Percentiles rank a stretch among this genome's conserved stretches.
These are phyloP conservation scores for Tetragonia tetragonoides DNA, from an alignment of 148 eudicot genomes.

Conservation along the genomic window DNA sequence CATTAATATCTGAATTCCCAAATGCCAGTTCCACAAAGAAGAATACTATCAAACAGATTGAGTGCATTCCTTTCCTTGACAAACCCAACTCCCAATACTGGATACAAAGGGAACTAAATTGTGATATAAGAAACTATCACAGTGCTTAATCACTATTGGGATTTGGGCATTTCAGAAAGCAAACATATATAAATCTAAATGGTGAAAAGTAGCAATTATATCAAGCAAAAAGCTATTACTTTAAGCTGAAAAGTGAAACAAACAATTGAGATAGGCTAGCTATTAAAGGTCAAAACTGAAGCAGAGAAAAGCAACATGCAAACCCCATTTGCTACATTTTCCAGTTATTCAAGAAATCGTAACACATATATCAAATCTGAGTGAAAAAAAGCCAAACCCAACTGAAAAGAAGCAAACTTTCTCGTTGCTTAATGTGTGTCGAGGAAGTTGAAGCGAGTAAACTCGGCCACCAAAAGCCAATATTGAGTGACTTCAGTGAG, in stretches of 20 bases:
- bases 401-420: conserved; percentile 5
- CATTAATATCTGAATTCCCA: conserved; percentile 44
- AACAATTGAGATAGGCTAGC: background rate
- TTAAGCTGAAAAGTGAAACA: conserved; percentile 5
- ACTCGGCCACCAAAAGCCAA: background rate
- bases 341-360: background rate
- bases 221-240: background rate
- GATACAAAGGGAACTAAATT: background rate
- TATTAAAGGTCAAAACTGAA: background rate
- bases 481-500: conserved; percentile 12
- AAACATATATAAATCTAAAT: background rate
- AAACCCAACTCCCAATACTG: background rate
- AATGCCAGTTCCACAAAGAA: conserved; percentile 38
- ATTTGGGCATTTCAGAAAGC: conserved; percentile 11
- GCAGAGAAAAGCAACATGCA: conserved; percentile 2
- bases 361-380: conserved; percentile 5
- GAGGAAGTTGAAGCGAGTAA: background rate
- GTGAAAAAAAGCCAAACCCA: conserved; percentile 15
- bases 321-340: background rate
- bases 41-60: conserved; percentile 36
- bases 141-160: background rate
- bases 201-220: background rate
- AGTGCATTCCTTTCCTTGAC: conserved; percentile 40
- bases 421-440: background rate
- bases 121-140: background rate